phyloP scores from a whole-genome alignment of 2,329 filamentous ascomycete genomes.

The Colletotrichum costaricense region DNA sequence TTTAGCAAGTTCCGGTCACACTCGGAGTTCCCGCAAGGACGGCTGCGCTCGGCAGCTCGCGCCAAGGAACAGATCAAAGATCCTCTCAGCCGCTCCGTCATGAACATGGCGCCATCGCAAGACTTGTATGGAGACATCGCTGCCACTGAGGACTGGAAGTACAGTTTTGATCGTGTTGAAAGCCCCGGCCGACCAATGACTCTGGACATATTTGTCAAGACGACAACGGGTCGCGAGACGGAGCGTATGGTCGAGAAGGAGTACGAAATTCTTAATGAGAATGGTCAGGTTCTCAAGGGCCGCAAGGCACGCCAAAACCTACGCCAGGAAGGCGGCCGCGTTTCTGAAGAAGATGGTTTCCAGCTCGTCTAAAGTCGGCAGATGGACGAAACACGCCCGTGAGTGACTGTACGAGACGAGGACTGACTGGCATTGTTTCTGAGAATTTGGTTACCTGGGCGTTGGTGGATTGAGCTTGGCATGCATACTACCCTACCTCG shows the following conservation, averaged over 20 bases:
- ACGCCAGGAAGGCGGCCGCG: conserved; percentile 44
- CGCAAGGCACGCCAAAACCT: conserved; percentile 55
- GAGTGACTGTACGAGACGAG: background rate
- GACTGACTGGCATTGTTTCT: background rate
- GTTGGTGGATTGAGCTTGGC: conserved; percentile 20
- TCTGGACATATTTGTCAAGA: conserved; percentile 52
- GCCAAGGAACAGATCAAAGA: conserved; percentile 50
- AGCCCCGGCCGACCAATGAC: conserved; percentile 52
- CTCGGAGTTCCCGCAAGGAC: conserved; percentile 41
- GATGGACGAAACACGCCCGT: background rate
- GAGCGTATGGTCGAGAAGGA: conserved; percentile 60
- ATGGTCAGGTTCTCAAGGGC: conserved; percentile 56
- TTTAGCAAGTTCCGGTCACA: conserved; percentile 48
- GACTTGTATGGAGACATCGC: conserved; percentile 15
- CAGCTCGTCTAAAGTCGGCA: conserved; percentile 49
- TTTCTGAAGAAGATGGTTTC: conserved; percentile 52
- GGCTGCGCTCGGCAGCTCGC: conserved; percentile 47
- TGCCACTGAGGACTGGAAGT: conserved; percentile 51
- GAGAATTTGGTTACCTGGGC: background rate
- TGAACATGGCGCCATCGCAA: conserved; percentile 44
- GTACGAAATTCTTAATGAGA: conserved; percentile 59
- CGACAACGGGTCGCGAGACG: conserved; percentile 48
- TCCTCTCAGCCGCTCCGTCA: conserved; percentile 47
- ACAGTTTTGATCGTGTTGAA: conserved; percentile 55
- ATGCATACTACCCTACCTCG: background rate